Conservation (phyloP, 2,329 filamentous ascomycete genomes). For the Ophiognomonia clavigignenti-juglandacearum region DNA sequence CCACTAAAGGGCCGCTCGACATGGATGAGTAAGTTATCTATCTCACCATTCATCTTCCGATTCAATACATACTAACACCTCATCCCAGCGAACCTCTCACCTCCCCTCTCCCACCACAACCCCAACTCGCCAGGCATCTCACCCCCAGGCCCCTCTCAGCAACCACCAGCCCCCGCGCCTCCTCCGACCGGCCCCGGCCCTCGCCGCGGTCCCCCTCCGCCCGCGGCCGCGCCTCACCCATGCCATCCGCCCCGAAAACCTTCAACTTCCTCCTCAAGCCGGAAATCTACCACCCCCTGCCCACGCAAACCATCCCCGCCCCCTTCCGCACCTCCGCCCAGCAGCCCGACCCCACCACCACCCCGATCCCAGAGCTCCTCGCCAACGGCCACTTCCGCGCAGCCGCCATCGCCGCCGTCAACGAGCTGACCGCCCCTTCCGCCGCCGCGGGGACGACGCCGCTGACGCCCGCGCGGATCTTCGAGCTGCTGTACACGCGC, state of each 20-base stretch:
- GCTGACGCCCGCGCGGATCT: slow-evolving; percentile 57
- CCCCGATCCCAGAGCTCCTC: slow-evolving; percentile 66
- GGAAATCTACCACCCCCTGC: slow-evolving; percentile 78
- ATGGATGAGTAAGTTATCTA: slow-evolving; percentile 69
- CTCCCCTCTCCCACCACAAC: slow-evolving; percentile 19
- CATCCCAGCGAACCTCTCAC: slow-evolving; percentile 21
- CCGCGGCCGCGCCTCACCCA: slow-evolving; percentile 23
- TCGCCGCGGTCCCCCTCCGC: slow-evolving; percentile 28
- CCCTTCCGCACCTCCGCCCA: slow-evolving; percentile 67
- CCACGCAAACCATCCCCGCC: slow-evolving; percentile 53
- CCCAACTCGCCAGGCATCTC: slow-evolving; percentile 20
- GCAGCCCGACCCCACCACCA: slow-evolving; percentile 57
- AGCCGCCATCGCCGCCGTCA: slow-evolving; percentile 65
- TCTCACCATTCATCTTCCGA: slow-evolving; percentile 2
- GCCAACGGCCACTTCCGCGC: slow-evolving; percentile 72
- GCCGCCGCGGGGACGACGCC: slow-evolving; percentile 32
- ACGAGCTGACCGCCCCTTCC: slow-evolving; percentile 53
- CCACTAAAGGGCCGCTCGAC: slow-evolving; percentile 77
- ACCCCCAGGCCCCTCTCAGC: slow-evolving; percentile 17
- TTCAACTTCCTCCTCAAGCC: slow-evolving; percentile 76
- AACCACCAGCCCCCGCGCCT: slow-evolving; percentile 20
- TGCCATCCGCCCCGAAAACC: slow-evolving; percentile 54
- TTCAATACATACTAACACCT: slow-evolving; percentile 10
- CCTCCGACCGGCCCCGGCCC: slow-evolving; percentile 21
- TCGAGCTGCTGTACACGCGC: slow-evolving; percentile 74